These are phyloP conservation scores for Magnaporthiopsis rhizophila DNA, from an alignment of 2,329 filamentous ascomycete species.

Conservation along the genomic window DNA sequence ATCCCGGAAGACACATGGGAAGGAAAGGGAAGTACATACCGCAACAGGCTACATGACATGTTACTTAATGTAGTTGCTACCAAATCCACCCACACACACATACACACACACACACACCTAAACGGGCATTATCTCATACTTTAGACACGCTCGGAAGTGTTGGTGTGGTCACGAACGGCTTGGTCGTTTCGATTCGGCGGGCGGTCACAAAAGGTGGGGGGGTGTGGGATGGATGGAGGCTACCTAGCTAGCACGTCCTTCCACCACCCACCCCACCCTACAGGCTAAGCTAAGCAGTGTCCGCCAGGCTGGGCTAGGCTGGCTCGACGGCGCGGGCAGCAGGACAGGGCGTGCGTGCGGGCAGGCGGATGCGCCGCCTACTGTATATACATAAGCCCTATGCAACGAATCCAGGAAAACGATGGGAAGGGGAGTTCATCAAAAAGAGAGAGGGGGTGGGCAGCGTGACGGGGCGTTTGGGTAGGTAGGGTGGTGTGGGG, in stretches of 20 bases:
- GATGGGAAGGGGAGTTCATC: neutral
- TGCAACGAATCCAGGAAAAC: neutral
- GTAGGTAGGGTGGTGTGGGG: neutral
- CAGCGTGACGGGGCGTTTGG: neutral
- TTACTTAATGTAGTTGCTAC: no score
- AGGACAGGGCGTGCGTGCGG: neutral
- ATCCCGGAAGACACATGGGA: no score
- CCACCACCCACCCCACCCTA: no score
- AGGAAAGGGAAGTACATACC: no score
- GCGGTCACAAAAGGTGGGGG: neutral
- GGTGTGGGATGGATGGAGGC: no score
- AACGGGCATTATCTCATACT: neutral
- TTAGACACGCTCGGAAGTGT: no score
- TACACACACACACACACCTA: neutral
- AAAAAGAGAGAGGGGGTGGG: neutral
- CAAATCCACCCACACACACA: no score
- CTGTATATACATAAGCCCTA: no score
- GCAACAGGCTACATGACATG: no score
- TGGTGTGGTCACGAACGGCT: neutral
- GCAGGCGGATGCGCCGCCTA: neutral
- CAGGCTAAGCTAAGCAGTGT: neutral
- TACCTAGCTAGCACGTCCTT: no score
- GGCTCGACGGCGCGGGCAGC: neutral
- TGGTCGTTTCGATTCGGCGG: neutral
- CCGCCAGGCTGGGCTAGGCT: slow-evolving; percentile 1